A percentile compares a stretch with the other conserved stretches of the same genome.
Conservation (phyloP, 2,329 filamentous ascomycete genomes). For the Thielaviopsis punctulata region DNA sequence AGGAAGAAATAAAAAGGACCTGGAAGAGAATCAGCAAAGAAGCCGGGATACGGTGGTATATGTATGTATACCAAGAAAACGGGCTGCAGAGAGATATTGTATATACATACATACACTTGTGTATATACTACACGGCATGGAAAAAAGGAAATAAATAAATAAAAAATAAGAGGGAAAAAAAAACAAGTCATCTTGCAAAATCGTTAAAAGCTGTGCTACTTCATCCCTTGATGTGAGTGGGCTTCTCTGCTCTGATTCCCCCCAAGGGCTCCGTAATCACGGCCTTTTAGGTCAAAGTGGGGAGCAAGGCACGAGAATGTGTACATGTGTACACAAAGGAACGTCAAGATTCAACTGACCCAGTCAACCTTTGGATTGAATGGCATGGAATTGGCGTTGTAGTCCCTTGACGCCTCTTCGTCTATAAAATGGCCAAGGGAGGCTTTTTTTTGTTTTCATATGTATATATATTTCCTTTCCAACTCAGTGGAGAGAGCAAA, state of each 20-base stretch:
- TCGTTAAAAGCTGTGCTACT: background rate
- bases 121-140: no score
- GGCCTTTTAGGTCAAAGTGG: background rate
- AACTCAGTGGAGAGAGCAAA: background rate
- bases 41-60: no score
- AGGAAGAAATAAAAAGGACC: background rate
- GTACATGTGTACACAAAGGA: background rate
- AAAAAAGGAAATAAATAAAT: background rate
- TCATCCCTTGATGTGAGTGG: background rate
- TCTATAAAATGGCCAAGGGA: background rate
- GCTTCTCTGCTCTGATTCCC: background rate
- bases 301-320: background rate
- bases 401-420: background rate
- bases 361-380: background rate
- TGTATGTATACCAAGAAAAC: no score
- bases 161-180: background rate
- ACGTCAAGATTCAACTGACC: background rate
- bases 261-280: background rate
- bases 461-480: no score
- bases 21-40: background rate
- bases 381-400: background rate
- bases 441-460: background rate
- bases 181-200: background rate
- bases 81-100: no score
- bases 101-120: no score